These are phyloP conservation scores for Dendrobium officinale DNA, from an alignment of 106 monocot species.

Conservation along the genomic window DNA sequence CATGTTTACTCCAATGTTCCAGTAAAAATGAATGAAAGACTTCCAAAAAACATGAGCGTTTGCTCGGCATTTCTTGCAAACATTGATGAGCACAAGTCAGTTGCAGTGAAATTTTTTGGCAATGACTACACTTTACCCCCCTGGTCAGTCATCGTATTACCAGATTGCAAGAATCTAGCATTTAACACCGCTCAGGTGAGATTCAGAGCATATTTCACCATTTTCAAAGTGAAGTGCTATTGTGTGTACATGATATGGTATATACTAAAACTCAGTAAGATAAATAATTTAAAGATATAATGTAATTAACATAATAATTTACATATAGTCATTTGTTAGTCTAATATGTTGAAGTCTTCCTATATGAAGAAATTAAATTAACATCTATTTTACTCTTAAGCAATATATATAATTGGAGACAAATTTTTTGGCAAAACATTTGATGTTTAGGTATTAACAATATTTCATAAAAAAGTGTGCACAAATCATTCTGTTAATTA, in stretches of 20 bases:
- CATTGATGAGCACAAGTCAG: constrained; percentile 75
- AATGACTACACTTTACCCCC: constrained; percentile 57
- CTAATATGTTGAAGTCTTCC: too few relatives aligned
- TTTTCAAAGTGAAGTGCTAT: constrained; percentile 1
- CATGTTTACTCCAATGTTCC: constrained; percentile 71
- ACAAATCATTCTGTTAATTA: too few relatives aligned
- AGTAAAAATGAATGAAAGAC: constrained; percentile 37
- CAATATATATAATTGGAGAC: too few relatives aligned
- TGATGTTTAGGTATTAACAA: too few relatives aligned
- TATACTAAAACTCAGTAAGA: too few relatives aligned
- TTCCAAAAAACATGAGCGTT: constrained; percentile 39
- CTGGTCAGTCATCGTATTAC: constrained; percentile 94
- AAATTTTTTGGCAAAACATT: too few relatives aligned
- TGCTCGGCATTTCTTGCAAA: constrained; percentile 97
- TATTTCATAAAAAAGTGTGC: too few relatives aligned
- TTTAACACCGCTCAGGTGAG: constrained; percentile 92
- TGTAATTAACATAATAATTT: too few relatives aligned
- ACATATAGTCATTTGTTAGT: too few relatives aligned
- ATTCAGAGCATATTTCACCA: neutral
- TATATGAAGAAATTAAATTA: too few relatives aligned
- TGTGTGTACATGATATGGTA: neutral
- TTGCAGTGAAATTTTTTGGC: constrained; percentile 56
- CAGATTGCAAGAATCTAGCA: constrained; percentile 83
- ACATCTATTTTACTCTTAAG: too few relatives aligned
- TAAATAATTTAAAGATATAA: too few relatives aligned